Evolutionary conservation across 805 yeast genomes (phyloP), one percentile per base, ranked within the genome.

Genomic region (Myxozyma mucilagina): DNA sequence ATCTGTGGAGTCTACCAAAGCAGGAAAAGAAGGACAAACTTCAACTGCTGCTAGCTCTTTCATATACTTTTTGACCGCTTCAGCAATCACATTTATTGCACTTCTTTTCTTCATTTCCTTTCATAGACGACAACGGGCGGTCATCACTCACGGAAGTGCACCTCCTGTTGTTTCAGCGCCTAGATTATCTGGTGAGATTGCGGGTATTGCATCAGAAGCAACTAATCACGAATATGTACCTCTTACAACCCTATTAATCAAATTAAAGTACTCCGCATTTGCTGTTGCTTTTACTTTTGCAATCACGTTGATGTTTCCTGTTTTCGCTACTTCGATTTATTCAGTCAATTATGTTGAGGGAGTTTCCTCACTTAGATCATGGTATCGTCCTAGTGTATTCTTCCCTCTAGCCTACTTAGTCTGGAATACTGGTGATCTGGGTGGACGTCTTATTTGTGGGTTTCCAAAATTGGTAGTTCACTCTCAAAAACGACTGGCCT

Each of bases 341-440:
- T 85, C 90, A 2, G 80, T 76, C 1, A 76, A 80, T 65, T 75
- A 73, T 51, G 68, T 74, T 32, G 59, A 53, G n/a, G 62, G 64
- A 34, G 60, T 44, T 16, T 47, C 61, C n/a, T 48, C 54, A 32
- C 18, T 61, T 24, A 47, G n/a, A 18, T 53, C 66, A 18, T 54
- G 56, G 63, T 56, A 35, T 41, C 56, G 62, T 36, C 64, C 64
- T 7, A 60, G 73, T 39, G 77, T 85, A 39, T 86, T 82, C 70
- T 82, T 90, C 16, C 97, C 98, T 1, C 73, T 90, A 54, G 85
- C 90, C 2, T 90, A 87, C 71, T 76, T 92, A 24, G 72, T 88
- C 14, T 93, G 99, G 99, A 93, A 93, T 73, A 59, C 84, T 13
- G 98, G 98, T 18, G 99, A 93, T 72, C 77, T 94, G 32, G 73